These are phyloP conservation scores for Phyllostachys edulis DNA, from an alignment of 176 grass and related monocot species.

Conservation along the genomic window DNA sequence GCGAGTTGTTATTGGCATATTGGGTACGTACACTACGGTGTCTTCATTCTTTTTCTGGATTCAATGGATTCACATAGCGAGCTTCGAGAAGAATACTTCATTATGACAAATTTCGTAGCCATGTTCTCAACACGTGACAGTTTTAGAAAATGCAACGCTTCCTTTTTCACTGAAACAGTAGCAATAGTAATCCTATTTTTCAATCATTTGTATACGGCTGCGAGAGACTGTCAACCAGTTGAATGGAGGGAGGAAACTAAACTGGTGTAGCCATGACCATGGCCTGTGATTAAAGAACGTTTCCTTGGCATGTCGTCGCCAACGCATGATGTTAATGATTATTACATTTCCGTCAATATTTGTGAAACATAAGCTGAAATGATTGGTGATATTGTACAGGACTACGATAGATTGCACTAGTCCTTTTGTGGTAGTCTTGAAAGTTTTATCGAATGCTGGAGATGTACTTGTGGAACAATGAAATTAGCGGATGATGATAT, in stretches of 20 bases:
- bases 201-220: neutral
- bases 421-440: neutral
- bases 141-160: conserved; percentile 7
- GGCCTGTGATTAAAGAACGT: conserved; percentile 2
- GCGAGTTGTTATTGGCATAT: conserved; percentile 17
- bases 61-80: conserved; percentile 24
- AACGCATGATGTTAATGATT: neutral
- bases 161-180: conserved; percentile 8
- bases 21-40: conserved; percentile 15
- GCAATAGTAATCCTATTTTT: neutral
- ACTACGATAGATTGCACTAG: neutral
- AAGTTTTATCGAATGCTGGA: neutral
- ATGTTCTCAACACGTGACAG: conserved; percentile 8
- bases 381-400: neutral
- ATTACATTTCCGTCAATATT: neutral
- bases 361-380: neutral
- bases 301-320: neutral
- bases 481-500: neutral
- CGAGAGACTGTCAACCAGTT: neutral
- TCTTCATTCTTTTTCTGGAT: conserved; percentile 40
- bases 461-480: neutral
- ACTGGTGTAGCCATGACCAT: neutral
- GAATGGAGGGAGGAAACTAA: conserved; percentile 6
- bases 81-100: neutral
- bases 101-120: conserved; percentile 49